Base-by-base conservation (phyloP, 345 rosid genomes). In the Gossypium mustelinum region DNA sequence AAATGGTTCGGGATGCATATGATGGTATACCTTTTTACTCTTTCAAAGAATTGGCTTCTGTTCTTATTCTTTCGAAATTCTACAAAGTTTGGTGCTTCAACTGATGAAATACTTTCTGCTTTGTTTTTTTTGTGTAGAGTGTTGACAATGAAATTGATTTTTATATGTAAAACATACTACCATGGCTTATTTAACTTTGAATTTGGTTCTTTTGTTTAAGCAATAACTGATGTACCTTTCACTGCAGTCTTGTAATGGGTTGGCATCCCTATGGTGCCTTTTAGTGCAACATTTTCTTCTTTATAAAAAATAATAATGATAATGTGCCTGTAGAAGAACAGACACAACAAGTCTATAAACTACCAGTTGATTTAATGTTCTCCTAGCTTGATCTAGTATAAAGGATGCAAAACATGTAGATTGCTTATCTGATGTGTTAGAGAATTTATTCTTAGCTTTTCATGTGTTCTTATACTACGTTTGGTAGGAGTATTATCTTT, bases 1-100 rank as follows among this genome's bases (percentile, higher is more conserved):
- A 89, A 81, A 93, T 96, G 98, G 99, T 96, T 78, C 88, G 92
- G 83, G 97, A 96, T 79, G 98, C 99, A 81, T 93, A 92, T 79
- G 92, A 87, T 83, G 99, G 99, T 96, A 77, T 24, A 22, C 75
- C 50, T 63, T 77, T 77, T 50, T 63, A 61, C 25, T 17, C 54
- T 65, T 72, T 61, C 66, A 47, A 62, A 75, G 39, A 52, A 20
- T 44, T 20, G 45, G 47, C n/a, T 10, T 61, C 10, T 61, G 11
- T n/a, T 59, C 18, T 73, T 48, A 45, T 50, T 34, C 3, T 29
- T 50, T 72, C 52, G 52, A 11, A 22, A n/a, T 27, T 43, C 25
- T 64, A 11, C 14, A 4, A 50, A 68, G 16, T 41, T 14, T 51
- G 24, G 72, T 12, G 3, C 55, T 20, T 67, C n/a, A 1, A 9